Evolutionary conservation across 805 yeast species (phyloP).

Genomic region (Torulaspora microellipsoides): DNA sequence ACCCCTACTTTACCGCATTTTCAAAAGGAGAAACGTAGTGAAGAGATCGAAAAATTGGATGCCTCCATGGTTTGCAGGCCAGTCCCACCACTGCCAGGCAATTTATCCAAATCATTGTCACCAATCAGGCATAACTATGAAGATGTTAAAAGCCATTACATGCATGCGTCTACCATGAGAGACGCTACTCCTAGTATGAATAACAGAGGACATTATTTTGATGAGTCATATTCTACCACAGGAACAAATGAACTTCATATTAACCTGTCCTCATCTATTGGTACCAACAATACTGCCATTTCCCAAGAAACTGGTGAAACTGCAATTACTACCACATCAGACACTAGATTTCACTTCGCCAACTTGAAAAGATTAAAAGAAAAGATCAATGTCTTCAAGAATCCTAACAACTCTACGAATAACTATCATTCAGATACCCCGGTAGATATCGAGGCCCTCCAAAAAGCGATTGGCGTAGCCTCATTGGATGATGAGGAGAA

Average conservation of each 20-base stretch:
- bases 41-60: slow-evolving; percentile 20
- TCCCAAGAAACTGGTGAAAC: slow-evolving; percentile 25
- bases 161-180: slow-evolving; percentile 29
- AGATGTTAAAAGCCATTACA: slow-evolving; percentile 11
- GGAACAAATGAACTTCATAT: slow-evolving; percentile 5
- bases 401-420: slow-evolving; percentile 22
- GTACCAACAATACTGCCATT: slow-evolving; percentile 20
- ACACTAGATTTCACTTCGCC: slow-evolving; percentile 35
- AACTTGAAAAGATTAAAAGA: slow-evolving; percentile 34
- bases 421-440: slow-evolving; percentile 12
- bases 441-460: slow-evolving; percentile 35
- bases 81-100: slow-evolving; percentile 33
- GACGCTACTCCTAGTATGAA: slow-evolving; percentile 23
- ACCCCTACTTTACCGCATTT: slow-evolving; percentile 46
- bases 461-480: slow-evolving; percentile 34
- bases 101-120: background rate
- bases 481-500: slow-evolving; percentile 18
- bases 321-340: slow-evolving; percentile 25
- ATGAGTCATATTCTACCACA: background rate
- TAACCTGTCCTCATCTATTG: slow-evolving; percentile 24
- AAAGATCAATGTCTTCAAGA: slow-evolving; percentile 33
- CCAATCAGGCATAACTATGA: background rate
- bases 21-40: slow-evolving; percentile 8
- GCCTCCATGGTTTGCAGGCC: slow-evolving; percentile 30
- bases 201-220: slow-evolving; percentile 3